A percentile compares a stretch with the other conserved stretches of the same genome.
Evolutionary conservation across 768 basidiomycete species (phyloP).

Genomic region (Candolleomyces aberdarensis): DNA sequence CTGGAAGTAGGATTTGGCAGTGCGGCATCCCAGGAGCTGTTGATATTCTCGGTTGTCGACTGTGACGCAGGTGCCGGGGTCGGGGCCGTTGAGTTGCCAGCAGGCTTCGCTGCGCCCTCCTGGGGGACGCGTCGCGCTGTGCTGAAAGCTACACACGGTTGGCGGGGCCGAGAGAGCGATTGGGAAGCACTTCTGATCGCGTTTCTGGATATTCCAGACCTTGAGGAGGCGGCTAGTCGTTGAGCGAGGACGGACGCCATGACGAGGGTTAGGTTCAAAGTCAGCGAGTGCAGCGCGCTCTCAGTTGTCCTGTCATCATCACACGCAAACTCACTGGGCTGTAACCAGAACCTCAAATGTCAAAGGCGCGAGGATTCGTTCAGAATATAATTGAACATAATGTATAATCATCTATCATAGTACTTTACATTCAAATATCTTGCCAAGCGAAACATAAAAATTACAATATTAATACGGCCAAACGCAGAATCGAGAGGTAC

Average conservation of each 20-base stretch:
- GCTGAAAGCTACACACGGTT: neutral
- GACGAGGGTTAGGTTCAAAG: neutral
- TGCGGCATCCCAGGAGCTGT: neutral
- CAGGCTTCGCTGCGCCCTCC: neutral
- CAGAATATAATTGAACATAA: slow-evolving; percentile 3
- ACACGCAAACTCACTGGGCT: neutral
- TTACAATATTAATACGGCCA: neutral
- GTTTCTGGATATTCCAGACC: neutral
- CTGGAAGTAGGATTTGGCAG: slow-evolving; percentile 15
- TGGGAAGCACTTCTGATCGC: too few relatives aligned
- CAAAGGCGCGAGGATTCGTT: too few relatives aligned
- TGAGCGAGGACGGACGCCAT: neutral
- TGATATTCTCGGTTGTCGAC: neutral
- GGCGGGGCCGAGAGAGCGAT: neutral
- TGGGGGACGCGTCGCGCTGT: neutral
- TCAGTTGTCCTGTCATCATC: too few relatives aligned
- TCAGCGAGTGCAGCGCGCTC: neutral
- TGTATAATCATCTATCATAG: neutral
- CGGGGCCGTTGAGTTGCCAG: neutral
- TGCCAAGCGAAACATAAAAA: neutral
- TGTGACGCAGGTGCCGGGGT: neutral
- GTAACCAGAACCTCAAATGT: neutral
- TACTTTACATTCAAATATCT: slow-evolving; percentile 3
- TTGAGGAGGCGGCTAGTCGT: neutral
- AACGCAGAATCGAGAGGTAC: neutral